phyloP scores from a whole-genome alignment of 2,329 filamentous ascomycete genomes.

The Fusarium sp. region DNA sequence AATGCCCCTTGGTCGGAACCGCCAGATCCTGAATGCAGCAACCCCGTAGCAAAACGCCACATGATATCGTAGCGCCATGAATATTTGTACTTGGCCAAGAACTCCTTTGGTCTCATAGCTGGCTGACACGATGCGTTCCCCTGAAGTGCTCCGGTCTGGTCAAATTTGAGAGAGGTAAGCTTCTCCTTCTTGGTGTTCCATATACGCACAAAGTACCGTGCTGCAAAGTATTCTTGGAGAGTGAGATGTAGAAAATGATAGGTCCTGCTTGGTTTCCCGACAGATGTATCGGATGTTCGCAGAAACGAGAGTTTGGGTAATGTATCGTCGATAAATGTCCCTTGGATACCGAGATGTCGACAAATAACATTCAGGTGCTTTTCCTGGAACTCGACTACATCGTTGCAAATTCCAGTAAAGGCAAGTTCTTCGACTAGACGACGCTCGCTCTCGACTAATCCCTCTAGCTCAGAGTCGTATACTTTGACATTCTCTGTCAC shows the following conservation, averaged over 20 bases:
- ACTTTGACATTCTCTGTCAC: too few species aligned
- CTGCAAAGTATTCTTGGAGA: slow-evolving; percentile 4
- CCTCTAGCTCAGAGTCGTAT: neutral
- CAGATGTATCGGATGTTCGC: neutral
- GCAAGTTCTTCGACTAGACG: neutral
- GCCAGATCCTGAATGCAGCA: too few species aligned
- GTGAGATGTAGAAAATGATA: neutral
- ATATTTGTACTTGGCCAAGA: neutral
- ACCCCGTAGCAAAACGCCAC: neutral
- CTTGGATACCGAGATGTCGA: neutral
- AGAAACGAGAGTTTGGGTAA: neutral
- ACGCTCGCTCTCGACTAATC: neutral
- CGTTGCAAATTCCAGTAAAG: neutral
- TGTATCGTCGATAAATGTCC: neutral
- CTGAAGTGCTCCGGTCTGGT: too few species aligned
- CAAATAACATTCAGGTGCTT: neutral
- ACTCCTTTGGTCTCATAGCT: neutral
- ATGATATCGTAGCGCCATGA: neutral
- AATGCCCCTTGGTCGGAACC: too few species aligned
- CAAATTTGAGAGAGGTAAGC: neutral
- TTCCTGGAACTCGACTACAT: neutral
- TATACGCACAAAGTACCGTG: neutral
- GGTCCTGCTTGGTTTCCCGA: neutral
- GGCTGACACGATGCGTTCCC: too few species aligned
- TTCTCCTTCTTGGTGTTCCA: neutral